Base-by-base conservation (phyloP, 768 basidiomycete species). In the Gelatoporia subvermispora region DNA sequence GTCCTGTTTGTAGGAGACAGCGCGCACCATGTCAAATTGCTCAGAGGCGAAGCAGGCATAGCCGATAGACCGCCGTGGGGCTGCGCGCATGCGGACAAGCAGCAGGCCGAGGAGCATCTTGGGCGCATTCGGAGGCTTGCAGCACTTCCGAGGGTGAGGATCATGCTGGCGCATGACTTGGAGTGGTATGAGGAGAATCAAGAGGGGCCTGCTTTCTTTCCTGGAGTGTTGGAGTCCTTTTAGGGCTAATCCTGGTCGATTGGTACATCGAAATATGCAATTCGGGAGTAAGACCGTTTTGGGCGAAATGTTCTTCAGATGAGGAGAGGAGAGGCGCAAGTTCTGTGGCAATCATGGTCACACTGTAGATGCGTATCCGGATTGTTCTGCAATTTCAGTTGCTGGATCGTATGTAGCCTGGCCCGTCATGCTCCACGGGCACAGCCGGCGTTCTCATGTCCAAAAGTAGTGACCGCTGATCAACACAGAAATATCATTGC, bases 1-100 rank as follows among this genome's bases (percentile, higher is more conserved):
- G 65, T 82, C n/a, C 76, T 72, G 54, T 68, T 82, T 16, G 79
- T 67, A 3, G 79, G 76, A 0, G 81, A 84, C 56, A 76, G 76
- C 37, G 54, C 54, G 44, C 54, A 55, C 58, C 73, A 80, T 56
- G 71, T 71, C 68, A 66, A 72, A 17, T 63, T 81, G 43, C 58
- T 82, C 52, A 75, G 68, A 0, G 74, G 74, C 8, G 68, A 75
- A 48, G 66, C 65, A n/a, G 54, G 63, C 9, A 69, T 82, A 40
- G 69, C 70, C 3, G 41, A 45, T 25, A 62, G 65, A 9, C 55
- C 46, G 16, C 60, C 59, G 15, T 65, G 46, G 22, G 50, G 50
- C 18, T 80, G 76, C 41, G 66, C 69, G 40, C 78, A 82, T 50
- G 49, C 51, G 13, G 64, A 80, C 55, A 68, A 67, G 55, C 70